phyloP scores from a whole-genome alignment of 805 yeast genomes.

The Starmerella potacharoeniae region DNA sequence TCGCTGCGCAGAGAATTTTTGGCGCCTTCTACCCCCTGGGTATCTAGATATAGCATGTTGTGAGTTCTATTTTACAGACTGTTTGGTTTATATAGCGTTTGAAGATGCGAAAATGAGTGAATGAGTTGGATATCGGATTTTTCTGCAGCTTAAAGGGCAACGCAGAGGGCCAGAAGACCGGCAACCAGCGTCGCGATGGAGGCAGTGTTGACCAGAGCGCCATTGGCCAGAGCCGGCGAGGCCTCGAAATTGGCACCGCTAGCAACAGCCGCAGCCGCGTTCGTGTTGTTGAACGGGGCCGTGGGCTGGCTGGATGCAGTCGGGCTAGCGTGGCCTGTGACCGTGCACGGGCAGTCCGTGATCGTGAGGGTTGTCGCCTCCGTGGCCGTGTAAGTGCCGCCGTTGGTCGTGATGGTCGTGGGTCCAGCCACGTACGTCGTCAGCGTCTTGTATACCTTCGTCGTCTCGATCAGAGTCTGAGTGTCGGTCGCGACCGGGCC shows the following conservation, averaged over 20 bases:
- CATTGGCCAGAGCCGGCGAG: conserved; percentile 9
- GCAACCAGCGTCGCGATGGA: not conserved
- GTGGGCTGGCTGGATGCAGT: not conserved
- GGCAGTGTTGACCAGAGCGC: not conserved
- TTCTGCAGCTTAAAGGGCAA: not conserved
- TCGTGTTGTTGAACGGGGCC: conserved; percentile 1
- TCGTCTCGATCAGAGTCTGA: not conserved
- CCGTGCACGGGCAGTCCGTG: conserved; percentile 78
- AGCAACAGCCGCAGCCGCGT: not conserved
- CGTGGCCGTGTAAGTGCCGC: conserved; percentile 24
- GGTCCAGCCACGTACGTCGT: conserved; percentile 37
- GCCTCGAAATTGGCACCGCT: not conserved
- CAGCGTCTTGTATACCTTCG: not conserved
- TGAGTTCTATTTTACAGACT: not conserved
- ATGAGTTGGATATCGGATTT: not conserved
- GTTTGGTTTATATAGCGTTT: not conserved
- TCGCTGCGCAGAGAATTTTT: conserved; percentile 23
- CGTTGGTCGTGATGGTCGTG: conserved; percentile 42
- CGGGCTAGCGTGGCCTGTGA: conserved; percentile 24
- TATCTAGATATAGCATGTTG: not conserved
- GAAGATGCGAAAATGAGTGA: not conserved
- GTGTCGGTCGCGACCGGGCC: not conserved
- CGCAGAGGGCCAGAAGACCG: not conserved
- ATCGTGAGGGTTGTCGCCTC: conserved; percentile 67
- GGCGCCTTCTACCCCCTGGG: conserved; percentile 21